Base-by-base conservation (phyloP, 306 rosid genomes). In the Trifolium pratense region DNA sequence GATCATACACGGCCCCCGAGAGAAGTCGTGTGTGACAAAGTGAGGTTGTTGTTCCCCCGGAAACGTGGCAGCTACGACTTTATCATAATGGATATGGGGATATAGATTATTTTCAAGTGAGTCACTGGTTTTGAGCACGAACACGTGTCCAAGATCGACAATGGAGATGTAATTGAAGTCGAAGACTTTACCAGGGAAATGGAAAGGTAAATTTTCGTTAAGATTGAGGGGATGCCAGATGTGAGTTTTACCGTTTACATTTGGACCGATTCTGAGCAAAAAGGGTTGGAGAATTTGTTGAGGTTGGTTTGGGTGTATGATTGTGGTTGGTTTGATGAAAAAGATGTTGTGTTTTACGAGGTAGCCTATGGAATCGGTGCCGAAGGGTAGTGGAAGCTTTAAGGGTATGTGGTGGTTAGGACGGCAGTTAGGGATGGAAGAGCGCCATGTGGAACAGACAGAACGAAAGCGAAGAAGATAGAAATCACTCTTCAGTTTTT, bases 81-180 rank as follows among this genome's bases (percentile, higher is more conserved):
- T 21, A n/a, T n/a, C n/a, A 39, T 0, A 3, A 9, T 8, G 9
- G 9, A 39, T 2, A 39, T 8, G 0, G 45, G 36, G 7, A 32
- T 6, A 32, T 4, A 6, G 6, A 31, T 31, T 0, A 31, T 31
- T 31, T 31, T 31, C 6, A 31, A 31, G 34, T 5, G 34, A 4
- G 34, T 31, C 5, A 31, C 6, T 5, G 5, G 0, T 1, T 31
- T 5, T 32, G 36, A 6, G 8, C 8, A 9, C 3, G 17, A n/a
- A 15, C 8, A 46, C 6, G 1, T 80, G 82, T 7, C 85, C 87
- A n/a, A 93, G 77, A 49, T 93, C 82, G 16, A 68, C 1, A 26
- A 80, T 68, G 42, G 78, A 20, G 66, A 89, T 80, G 8, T 52
- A 5, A 9, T 73, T 49, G 7, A 82, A 5, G 42, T 93, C 80